A percentile compares a stretch with the other conserved stretches of the same genome.
Conservation (phyloP, 768 basidiomycete genomes). For the Amanita rimosa region DNA sequence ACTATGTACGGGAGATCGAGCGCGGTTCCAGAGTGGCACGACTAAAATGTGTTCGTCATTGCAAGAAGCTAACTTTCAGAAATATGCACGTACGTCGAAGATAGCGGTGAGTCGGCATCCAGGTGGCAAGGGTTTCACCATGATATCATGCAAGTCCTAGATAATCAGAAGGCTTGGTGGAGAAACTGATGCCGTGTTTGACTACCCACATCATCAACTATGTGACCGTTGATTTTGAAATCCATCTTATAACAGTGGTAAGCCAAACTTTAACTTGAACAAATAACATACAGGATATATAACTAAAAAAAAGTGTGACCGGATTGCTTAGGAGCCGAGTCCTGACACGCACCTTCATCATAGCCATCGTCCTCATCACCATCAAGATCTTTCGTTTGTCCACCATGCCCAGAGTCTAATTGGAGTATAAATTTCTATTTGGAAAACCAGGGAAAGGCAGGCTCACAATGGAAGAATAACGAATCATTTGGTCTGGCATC, state of each 20-base stretch:
- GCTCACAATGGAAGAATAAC: constrained; percentile 81
- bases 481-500: constrained; percentile 76
- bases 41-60: constrained; percentile 27
- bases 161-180: background rate
- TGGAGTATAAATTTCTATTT: background rate
- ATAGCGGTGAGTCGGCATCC: constrained; percentile 86
- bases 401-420: constrained; percentile 87
- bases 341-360: constrained; percentile 50
- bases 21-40: constrained; percentile 84
- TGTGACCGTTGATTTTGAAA: constrained; percentile 51
- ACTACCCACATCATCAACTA: constrained; percentile 76
- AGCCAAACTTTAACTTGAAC: background rate
- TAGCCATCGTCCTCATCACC: constrained; percentile 80
- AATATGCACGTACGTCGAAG: constrained; percentile 45
- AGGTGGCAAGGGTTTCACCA: constrained; percentile 71
- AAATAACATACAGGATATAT: constrained; percentile 75
- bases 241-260: constrained; percentile 25
- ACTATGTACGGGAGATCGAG: constrained; percentile 67
- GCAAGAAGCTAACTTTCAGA: background rate
- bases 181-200: background rate
- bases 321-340: background rate
- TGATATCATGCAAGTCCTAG: constrained; percentile 63
- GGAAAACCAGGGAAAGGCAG: background rate
- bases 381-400: constrained; percentile 73
- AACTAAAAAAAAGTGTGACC: constrained; percentile 26